Conservation (phyloP, 345 rosid genomes). For the Combretum micranthum region DNA sequence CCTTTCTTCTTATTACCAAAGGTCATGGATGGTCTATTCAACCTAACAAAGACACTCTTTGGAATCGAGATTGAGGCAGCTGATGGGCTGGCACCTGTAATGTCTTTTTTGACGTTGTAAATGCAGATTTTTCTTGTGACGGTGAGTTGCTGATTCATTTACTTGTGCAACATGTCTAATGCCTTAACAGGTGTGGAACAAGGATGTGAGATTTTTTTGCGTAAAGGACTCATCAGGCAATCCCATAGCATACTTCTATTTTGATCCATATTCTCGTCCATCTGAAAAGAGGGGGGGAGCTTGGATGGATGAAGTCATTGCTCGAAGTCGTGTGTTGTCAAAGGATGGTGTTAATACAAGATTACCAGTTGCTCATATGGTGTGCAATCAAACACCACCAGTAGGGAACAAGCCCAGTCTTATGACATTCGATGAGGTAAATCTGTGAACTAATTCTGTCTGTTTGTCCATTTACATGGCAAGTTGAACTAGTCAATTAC, state of each 20-base stretch:
- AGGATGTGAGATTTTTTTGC: constrained; percentile 68
- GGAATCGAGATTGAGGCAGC: constrained; percentile 73
- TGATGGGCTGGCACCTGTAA: constrained; percentile 93
- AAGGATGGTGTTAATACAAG: constrained; percentile 37
- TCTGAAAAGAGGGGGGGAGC: constrained; percentile 87
- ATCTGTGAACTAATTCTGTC: constrained; percentile 1
- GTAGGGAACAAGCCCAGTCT: constrained; percentile 90
- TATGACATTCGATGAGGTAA: constrained; percentile 92
- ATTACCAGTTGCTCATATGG: constrained; percentile 89
- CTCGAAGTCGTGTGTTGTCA: constrained; percentile 67
- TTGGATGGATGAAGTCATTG: constrained; percentile 88
- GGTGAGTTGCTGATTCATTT: constrained; percentile 1
- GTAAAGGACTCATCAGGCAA: constrained; percentile 76
- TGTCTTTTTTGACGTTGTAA: background rate
- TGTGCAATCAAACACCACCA: constrained; percentile 94
- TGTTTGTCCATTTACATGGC: background rate
- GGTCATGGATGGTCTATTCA: constrained; percentile 81
- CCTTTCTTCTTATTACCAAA: constrained; percentile 87
- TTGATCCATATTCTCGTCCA: constrained; percentile 96
- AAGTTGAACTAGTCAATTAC: too few species aligned
- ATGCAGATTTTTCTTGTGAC: constrained; percentile 1
- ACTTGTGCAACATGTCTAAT: constrained; percentile 10
- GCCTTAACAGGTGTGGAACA: constrained; percentile 75
- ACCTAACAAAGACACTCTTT: constrained; percentile 62
- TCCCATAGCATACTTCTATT: constrained; percentile 84